phyloP scores from a whole-genome alignment of 2,329 filamentous ascomycete genomes.

The Sporothrix sp. region DNA sequence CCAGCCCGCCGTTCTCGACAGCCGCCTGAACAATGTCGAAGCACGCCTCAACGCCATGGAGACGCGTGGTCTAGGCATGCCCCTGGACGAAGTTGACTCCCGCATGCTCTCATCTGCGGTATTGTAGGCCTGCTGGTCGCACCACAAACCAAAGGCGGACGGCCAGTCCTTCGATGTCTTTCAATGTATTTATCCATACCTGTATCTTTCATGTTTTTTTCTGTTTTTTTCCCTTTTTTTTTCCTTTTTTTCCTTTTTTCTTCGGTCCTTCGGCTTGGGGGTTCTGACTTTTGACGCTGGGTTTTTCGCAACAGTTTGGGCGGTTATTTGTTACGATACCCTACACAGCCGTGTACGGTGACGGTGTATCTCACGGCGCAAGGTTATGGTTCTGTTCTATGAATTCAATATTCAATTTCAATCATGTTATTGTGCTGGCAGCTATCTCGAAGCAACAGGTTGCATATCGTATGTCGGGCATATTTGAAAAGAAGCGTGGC shows the following conservation, averaged over 20 bases:
- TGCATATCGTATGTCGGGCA: no score
- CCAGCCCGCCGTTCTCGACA: constrained; percentile 19
- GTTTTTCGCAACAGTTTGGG: constrained; percentile 1
- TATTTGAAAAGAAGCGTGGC: no score
- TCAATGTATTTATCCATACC: not conserved
- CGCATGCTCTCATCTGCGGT: constrained; percentile 27
- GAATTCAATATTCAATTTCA: not conserved
- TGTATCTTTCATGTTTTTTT: not conserved
- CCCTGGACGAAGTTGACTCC: constrained; percentile 31
- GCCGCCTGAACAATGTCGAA: constrained; percentile 27
- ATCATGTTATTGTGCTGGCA: no score
- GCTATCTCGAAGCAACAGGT: no score
- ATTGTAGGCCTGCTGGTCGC: no score
- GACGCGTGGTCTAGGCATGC: constrained; percentile 27
- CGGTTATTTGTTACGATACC: constrained; percentile 7
- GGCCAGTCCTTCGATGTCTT: no score
- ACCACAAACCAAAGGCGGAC: no score
- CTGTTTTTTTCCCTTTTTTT: not conserved
- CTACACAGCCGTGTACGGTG: constrained; percentile 2
- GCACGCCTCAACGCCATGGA: constrained; percentile 31
- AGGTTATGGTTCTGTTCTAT: not conserved
- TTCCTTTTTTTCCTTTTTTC: not conserved
- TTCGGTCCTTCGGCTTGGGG: no score
- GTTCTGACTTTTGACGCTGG: not conserved
- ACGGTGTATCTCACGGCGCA: not conserved